Base-by-base conservation (phyloP, 2,329 filamentous ascomycete genomes). In the Neonectria magnoliae region DNA sequence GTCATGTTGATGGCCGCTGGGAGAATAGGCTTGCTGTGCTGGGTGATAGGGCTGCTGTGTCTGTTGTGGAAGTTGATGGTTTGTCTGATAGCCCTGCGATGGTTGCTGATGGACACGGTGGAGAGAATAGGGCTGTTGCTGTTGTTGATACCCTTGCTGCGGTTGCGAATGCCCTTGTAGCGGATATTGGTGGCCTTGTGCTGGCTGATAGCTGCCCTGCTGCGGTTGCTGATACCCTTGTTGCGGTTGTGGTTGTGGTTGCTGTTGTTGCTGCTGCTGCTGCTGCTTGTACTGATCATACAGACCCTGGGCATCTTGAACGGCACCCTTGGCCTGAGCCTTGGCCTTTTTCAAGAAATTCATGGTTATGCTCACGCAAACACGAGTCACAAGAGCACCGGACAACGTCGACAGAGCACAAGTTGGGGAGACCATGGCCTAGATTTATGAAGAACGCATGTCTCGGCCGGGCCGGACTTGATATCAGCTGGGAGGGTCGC, bases 221-320 rank as follows among this genome's bases (percentile, higher is more conserved):
- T 55, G 50, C 2, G 42, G 13, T 22, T 18, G 58, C 27, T 62
- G 16, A 13, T 62, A 44, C 38, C 36, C 42, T 27, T 54, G 41
- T 0, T 44, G 25, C 7, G 11, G 38, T 33, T 44, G 47, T 20
- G 11, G 38, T 33, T 44, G 47, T 14, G 27, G 57, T 29, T 29
- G 45, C n/a, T 41, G 31, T 16, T 18, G 53, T 16, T 47, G 36
- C 18, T 50, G 45, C 53, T 62, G 53, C 14, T 58, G 54, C 27
- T 62, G 41, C 27, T 56, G 53, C 18, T 25, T 62, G 38, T 57
- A 62, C 20, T 41, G 47, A 29, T 36, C 55, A 33, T 57, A 57
- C 36, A 62, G 18, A 29, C 60, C 60, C n/a, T 62, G 60, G 2
- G 60, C 60, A 10, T 62, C 60, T 22, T 62, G 60, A 7, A 62